These are phyloP conservation scores for Penicillium glabrum DNA, from an alignment of 2,329 filamentous ascomycete genomes.

Conservation along the genomic window DNA sequence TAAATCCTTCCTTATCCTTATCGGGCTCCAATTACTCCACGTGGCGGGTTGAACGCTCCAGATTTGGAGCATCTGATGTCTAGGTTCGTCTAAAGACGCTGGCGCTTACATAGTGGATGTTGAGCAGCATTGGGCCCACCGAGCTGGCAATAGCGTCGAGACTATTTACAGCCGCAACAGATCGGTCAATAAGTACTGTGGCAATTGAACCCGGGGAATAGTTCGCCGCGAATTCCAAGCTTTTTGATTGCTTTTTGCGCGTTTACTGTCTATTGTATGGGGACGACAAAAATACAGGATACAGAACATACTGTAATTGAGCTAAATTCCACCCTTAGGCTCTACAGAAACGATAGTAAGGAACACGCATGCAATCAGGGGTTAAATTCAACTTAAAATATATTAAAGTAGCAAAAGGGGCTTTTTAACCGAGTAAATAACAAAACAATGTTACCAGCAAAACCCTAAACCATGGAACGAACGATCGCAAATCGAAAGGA, in stretches of 20 bases:
- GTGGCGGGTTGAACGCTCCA: not conserved
- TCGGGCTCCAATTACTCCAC: not conserved
- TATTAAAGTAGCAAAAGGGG: not conserved
- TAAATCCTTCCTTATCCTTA: not conserved
- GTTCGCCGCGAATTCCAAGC: not conserved
- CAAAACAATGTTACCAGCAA: not conserved
- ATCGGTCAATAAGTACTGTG: not conserved
- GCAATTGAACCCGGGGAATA: not conserved
- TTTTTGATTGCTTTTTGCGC: not conserved
- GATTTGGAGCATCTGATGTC: not conserved
- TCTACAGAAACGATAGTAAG: too few relatives aligned
- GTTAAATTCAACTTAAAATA: not conserved
- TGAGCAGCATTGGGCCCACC: not conserved
- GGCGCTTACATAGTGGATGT: not conserved
- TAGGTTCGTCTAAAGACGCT: not conserved
- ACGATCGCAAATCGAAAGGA: slow-evolving; percentile 7
- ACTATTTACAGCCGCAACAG: not conserved
- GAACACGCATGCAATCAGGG: not conserved
- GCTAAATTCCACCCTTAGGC: too few relatives aligned
- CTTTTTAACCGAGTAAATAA: not conserved
- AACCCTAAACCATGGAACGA: slow-evolving; percentile 6
- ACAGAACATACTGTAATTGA: not conserved
- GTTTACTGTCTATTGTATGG: not conserved
- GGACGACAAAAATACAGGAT: not conserved
- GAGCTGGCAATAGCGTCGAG: not conserved